These are phyloP conservation scores for Cutaneotrichosporon sp. DNA, from an alignment of 1,284 basidiomycete genomes.

Conservation along the genomic window DNA sequence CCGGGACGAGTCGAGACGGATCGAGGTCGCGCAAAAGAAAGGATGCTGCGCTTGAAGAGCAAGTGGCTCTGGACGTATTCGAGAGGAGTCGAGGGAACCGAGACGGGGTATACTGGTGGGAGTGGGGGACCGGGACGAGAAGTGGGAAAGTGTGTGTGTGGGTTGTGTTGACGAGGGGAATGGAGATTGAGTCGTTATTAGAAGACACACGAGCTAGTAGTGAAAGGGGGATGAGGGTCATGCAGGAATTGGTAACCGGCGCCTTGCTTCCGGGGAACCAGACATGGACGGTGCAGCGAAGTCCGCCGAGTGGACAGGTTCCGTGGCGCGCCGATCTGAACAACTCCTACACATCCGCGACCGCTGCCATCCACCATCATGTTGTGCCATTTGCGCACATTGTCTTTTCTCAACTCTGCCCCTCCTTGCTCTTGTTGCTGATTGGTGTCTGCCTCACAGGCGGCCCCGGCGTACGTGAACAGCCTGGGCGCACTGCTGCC, in stretches of 20 bases:
- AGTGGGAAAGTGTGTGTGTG: background rate
- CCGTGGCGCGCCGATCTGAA: slow-evolving; percentile 19
- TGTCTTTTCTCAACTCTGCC: background rate
- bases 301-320: slow-evolving; percentile 16
- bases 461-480: background rate
- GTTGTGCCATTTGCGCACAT: background rate
- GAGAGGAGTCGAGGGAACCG: slow-evolving; percentile 1
- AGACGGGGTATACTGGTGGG: slow-evolving; percentile 3
- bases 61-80: background rate
- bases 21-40: background rate
- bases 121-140: background rate
- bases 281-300: slow-evolving; percentile 17
- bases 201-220: background rate
- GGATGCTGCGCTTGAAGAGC: background rate
- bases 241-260: slow-evolving; percentile 13
- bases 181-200: background rate
- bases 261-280: slow-evolving; percentile 16
- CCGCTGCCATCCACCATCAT: slow-evolving; percentile 21
- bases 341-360: slow-evolving; percentile 21
- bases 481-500: background rate
- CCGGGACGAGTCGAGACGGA: background rate
- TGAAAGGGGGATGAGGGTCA: slow-evolving; percentile 3
- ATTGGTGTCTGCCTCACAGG: background rate
- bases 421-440: background rate
- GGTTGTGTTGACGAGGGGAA: background rate